Evolutionary conservation across 257 asterid species (phyloP).

Genomic region (Anisodus tanguticus): DNA sequence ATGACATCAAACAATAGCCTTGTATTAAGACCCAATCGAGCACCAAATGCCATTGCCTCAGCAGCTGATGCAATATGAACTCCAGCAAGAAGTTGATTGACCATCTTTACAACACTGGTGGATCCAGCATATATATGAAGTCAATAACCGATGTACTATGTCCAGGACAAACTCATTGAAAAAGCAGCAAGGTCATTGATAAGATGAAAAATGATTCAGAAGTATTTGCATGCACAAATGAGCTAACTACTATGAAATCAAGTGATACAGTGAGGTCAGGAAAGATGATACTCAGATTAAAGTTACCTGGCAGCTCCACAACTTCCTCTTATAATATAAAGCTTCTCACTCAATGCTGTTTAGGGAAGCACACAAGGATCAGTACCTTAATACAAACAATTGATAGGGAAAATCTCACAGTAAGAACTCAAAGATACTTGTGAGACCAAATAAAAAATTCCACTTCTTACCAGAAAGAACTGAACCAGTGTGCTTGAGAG

Average conservation of each 20-base stretch:
- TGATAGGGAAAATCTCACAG: not conserved
- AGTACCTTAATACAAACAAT: not conserved
- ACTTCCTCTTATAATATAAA: constrained; percentile 88
- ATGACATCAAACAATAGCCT: constrained; percentile 80
- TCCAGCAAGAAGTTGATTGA: constrained; percentile 99
- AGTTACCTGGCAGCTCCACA: constrained; percentile 96
- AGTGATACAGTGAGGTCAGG: not conserved
- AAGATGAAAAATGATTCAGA: not conserved
- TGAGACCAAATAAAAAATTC: constrained; percentile 18
- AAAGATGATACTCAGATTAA: constrained; percentile 28
- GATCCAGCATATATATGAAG: constrained; percentile 21
- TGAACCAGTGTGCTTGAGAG: constrained; percentile 83
- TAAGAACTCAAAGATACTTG: not conserved
- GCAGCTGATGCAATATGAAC: constrained; percentile 99
- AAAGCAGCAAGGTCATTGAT: not conserved
- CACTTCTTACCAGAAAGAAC: constrained; percentile 77
- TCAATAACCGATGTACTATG: not conserved
- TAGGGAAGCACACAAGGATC: constrained; percentile 36
- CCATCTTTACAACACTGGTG: constrained; percentile 88
- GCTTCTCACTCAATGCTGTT: constrained; percentile 93
- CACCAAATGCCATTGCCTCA: constrained; percentile 94
- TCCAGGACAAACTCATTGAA: constrained; percentile 20
- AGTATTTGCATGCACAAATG: constrained; percentile 26
- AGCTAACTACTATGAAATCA: constrained; percentile 18
- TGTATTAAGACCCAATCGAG: constrained; percentile 86